Conservation (phyloP, 768 basidiomycete genomes). For the Rhizopogon roseolus region DNA sequence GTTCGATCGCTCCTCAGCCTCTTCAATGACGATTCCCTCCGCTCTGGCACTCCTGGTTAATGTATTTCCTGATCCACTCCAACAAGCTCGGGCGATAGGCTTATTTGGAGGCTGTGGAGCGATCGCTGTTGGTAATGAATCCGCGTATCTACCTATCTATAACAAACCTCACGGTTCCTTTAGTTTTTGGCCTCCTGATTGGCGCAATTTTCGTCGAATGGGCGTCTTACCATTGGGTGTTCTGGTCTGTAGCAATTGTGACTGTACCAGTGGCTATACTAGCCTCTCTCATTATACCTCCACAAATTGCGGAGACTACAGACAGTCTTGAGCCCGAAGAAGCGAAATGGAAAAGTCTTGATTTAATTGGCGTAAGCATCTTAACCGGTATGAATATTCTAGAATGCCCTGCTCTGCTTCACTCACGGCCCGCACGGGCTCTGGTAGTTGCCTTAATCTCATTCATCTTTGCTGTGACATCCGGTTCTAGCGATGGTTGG, state of each 20-base stretch:
- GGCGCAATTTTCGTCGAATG: slow-evolving; percentile 40
- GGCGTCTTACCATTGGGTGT: slow-evolving; percentile 45
- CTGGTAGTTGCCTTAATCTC: slow-evolving; percentile 24
- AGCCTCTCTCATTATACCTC: slow-evolving; percentile 30
- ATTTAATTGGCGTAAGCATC: slow-evolving; percentile 33
- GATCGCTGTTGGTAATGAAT: slow-evolving; percentile 35
- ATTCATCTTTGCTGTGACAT: slow-evolving; percentile 38
- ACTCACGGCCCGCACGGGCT: not conserved
- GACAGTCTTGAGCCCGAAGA: not conserved
- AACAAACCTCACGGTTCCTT: not conserved
- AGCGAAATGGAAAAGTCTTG: slow-evolving; percentile 27
- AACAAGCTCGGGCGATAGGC: slow-evolving; percentile 45
- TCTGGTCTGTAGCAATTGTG: slow-evolving; percentile 42
- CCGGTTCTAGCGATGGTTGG: slow-evolving; percentile 49
- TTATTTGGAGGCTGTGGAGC: slow-evolving; percentile 43
- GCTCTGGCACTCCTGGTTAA: slow-evolving; percentile 46
- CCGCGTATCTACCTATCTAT: not conserved
- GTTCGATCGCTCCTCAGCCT: slow-evolving; percentile 24
- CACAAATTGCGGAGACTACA: slow-evolving; percentile 6
- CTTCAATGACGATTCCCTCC: slow-evolving; percentile 47
- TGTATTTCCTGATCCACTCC: slow-evolving; percentile 41
- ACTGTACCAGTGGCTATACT: slow-evolving; percentile 27
- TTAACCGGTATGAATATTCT: slow-evolving; percentile 27
- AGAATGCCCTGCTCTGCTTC: not conserved
- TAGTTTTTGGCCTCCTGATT: slow-evolving; percentile 38